Conservation (phyloP, 345 rosid species). For the Sisymbrium irio region DNA sequence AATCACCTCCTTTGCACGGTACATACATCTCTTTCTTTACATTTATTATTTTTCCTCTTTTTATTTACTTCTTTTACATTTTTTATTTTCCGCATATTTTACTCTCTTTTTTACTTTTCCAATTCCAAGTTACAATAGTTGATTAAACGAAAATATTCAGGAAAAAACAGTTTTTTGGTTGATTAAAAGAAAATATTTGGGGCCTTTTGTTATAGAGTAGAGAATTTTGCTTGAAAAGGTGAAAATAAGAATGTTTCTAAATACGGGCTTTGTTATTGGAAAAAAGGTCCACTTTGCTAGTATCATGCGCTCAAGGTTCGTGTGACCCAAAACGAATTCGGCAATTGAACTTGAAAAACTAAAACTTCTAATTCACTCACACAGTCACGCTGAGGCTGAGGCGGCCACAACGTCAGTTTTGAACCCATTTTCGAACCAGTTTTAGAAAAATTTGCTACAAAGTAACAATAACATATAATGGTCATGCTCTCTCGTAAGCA, state of each 20-base stretch:
- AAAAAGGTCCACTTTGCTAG: not conserved
- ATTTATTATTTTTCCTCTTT: not conserved
- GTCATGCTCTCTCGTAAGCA: not conserved
- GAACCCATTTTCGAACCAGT: not conserved
- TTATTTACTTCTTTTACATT: not conserved
- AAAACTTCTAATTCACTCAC: too few relatives aligned
- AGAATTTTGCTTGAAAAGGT: not conserved
- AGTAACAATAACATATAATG: not conserved
- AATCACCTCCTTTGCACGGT: slow-evolving; percentile 23
- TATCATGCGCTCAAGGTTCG: not conserved
- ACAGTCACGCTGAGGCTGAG: not conserved
- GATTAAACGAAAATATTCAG: not conserved
- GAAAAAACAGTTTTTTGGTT: not conserved
- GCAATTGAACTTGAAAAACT: not conserved
- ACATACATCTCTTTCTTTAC: not conserved
- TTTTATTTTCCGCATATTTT: not conserved
- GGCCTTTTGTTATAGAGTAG: too few relatives aligned
- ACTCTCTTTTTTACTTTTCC: not conserved
- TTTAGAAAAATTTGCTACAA: not conserved
- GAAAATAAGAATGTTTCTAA: not conserved
- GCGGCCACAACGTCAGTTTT: not conserved
- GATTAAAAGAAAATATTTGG: not conserved
- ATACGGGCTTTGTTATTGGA: not conserved
- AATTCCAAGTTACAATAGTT: not conserved
- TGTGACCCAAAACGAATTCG: not conserved